phyloP scores from a whole-genome alignment of 164 flowering plant genomes.

The Macadamia tetraphylla region DNA sequence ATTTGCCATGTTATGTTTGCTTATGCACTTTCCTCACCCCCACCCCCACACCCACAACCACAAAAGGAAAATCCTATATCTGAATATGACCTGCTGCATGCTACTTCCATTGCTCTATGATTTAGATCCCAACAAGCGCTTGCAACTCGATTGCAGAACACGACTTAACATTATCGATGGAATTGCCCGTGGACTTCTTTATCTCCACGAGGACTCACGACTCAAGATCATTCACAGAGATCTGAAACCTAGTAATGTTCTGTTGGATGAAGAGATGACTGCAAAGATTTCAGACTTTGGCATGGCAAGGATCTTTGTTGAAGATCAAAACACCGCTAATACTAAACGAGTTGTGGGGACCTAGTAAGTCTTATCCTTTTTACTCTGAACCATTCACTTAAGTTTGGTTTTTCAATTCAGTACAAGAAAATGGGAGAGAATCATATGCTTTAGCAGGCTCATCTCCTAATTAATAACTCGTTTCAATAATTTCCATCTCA shows the following conservation, averaged over 20 bases:
- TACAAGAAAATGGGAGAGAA: background rate
- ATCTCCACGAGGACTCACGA: constrained; percentile 57
- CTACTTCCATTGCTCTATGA: no score
- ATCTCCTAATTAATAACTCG: background rate
- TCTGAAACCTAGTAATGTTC: constrained; percentile 32
- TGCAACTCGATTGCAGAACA: constrained; percentile 21
- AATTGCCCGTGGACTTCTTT: constrained; percentile 48
- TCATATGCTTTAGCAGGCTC: constrained; percentile 5
- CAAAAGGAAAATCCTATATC: no score
- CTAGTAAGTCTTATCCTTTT: constrained; percentile 22
- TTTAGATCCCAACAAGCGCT: constrained; percentile 5
- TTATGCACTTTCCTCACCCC: no score
- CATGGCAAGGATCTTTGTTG: constrained; percentile 37
- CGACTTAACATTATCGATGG: constrained; percentile 30
- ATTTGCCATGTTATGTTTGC: no score
- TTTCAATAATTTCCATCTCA: background rate
- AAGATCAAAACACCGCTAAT: constrained; percentile 16
- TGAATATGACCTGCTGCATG: no score
- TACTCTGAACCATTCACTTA: no score
- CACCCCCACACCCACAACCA: no score
- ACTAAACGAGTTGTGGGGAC: constrained; percentile 34
- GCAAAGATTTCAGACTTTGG: constrained; percentile 60
- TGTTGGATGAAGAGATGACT: constrained; percentile 42
- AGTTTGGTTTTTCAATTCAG: no score
- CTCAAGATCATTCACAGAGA: no score